Evolutionary conservation across 345 rosid genomes (phyloP).

Genomic region (Erucastrum elatum): DNA sequence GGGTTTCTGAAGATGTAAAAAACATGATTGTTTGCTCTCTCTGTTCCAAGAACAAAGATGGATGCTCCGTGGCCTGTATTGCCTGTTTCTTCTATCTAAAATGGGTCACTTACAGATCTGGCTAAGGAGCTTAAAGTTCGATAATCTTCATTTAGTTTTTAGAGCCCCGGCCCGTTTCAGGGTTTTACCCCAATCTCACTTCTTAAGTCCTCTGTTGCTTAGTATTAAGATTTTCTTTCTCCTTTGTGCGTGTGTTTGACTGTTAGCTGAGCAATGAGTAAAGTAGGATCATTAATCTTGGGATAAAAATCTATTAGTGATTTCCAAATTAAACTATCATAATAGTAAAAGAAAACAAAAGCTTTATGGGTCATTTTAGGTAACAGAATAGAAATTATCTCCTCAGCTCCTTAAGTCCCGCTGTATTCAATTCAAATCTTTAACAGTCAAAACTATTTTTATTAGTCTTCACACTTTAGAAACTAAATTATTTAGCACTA

Average conservation of each 20-base stretch:
- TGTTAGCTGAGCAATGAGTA: neutral
- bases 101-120: neutral
- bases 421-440: neutral
- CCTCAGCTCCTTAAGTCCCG: neutral
- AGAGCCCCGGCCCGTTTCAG: no score
- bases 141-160: no score
- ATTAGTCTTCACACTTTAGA: neutral
- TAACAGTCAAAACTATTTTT: neutral
- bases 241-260: neutral
- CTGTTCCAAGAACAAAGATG: conserved; percentile 12
- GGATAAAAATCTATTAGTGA: neutral
- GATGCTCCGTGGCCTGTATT: neutral
- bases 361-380: neutral
- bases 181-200: neutral
- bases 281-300: neutral
- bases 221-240: neutral
- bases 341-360: neutral
- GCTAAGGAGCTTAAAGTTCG: no score
- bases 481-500: neutral
- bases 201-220: neutral
- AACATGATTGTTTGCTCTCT: neutral
- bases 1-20: neutral
- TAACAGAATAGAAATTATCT: neutral
- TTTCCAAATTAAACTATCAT: neutral
- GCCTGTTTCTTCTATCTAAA: conserved; percentile 1